Percentiles rank a stretch among this genome's conserved stretches.
Evolutionary conservation across 768 basidiomycete genomes (phyloP).

Genomic region (Tephrocybe sp.): DNA sequence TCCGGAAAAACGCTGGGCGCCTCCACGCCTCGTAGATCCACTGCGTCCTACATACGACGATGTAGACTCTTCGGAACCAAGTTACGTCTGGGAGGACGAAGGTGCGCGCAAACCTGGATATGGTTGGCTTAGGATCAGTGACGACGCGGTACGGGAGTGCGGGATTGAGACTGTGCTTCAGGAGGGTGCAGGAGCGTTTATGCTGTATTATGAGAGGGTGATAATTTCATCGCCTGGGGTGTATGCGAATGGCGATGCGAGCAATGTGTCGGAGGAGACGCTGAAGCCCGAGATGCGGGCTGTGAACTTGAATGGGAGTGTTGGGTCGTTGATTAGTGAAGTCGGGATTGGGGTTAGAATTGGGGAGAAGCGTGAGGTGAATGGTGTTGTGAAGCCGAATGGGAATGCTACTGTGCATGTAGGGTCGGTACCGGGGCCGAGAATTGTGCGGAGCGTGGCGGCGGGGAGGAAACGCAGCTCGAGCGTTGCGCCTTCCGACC

Average conservation of each 20-base stretch:
- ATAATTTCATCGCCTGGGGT: conserved; percentile 26
- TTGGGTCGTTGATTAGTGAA: conserved; percentile 44
- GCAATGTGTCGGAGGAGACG: conserved; percentile 60
- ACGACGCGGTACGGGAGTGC: conserved; percentile 75
- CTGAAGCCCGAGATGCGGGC: conserved; percentile 50
- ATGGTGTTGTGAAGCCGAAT: conserved; percentile 9
- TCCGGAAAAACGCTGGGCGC: conserved; percentile 34
- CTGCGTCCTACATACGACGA: conserved; percentile 23
- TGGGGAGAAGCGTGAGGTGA: conserved; percentile 19
- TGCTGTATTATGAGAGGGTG: conserved; percentile 90
- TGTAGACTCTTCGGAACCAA: conserved; percentile 19
- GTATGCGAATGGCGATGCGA: conserved; percentile 14
- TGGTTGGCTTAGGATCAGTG: conserved; percentile 89
- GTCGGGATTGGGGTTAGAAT: conserved; percentile 36
- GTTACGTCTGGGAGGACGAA: conserved; percentile 59
- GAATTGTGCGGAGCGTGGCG: conserved; percentile 57
- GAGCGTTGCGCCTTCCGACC: conserved; percentile 30
- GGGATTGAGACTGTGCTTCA: conserved; percentile 71
- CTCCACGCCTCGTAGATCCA: conserved; percentile 32
- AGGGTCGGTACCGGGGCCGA: conserved; percentile 37
- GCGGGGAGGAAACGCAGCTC: conserved; percentile 41
- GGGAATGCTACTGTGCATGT: conserved; percentile 14
- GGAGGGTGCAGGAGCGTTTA: conserved; percentile 78
- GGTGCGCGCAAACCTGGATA: conserved; percentile 46
- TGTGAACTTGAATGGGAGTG: conserved; percentile 45